phyloP scores from a whole-genome alignment of 805 yeast species.

The Zygotorulaspora danielsina region DNA sequence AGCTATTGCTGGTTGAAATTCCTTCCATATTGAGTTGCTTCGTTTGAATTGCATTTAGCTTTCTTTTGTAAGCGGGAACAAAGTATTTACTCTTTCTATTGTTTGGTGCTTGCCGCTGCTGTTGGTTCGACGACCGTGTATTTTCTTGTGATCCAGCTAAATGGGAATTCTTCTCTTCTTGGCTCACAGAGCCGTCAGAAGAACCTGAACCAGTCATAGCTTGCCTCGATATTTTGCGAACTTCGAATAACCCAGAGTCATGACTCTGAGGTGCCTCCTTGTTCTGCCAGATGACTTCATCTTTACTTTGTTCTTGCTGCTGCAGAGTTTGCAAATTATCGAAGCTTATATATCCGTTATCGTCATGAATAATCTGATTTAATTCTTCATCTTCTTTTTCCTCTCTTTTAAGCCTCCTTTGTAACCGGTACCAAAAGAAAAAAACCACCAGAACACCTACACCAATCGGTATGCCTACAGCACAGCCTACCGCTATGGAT shows the following conservation, averaged over 20 bases:
- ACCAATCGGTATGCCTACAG: slow-evolving; percentile 49
- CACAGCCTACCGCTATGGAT: slow-evolving; percentile 47
- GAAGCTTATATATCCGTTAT: slow-evolving; percentile 37
- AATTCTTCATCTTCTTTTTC: slow-evolving; percentile 36
- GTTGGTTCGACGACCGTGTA: slow-evolving; percentile 4
- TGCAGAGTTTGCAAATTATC: slow-evolving; percentile 30
- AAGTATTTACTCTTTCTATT: slow-evolving; percentile 22
- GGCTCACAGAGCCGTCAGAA: slow-evolving; percentile 17
- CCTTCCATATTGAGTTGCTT: slow-evolving; percentile 23
- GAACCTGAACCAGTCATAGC: slow-evolving; percentile 16
- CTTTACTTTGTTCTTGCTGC: slow-evolving; percentile 7
- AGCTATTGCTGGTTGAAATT: slow-evolving; percentile 19
- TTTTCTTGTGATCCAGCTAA: slow-evolving; percentile 5
- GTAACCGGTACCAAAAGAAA: slow-evolving; percentile 39
- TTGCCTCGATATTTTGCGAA: slow-evolving; percentile 6
- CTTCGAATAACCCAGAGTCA: slow-evolving; percentile 8
- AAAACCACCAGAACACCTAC: slow-evolving; percentile 37
- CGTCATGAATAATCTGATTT: slow-evolving; percentile 28
- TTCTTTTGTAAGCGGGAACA: slow-evolving; percentile 40
- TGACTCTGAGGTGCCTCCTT: slow-evolving; percentile 3
- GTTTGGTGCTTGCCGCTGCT: slow-evolving; percentile 6
- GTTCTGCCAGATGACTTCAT: slow-evolving; percentile 2
- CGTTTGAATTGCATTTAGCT: slow-evolving; percentile 27
- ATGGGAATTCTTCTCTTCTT: slow-evolving; percentile 11
- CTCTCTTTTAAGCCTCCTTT: slow-evolving; percentile 38